These are phyloP conservation scores for Artemisia tridentata DNA, from an alignment of 129 eudicot genomes.

Conservation along the genomic window DNA sequence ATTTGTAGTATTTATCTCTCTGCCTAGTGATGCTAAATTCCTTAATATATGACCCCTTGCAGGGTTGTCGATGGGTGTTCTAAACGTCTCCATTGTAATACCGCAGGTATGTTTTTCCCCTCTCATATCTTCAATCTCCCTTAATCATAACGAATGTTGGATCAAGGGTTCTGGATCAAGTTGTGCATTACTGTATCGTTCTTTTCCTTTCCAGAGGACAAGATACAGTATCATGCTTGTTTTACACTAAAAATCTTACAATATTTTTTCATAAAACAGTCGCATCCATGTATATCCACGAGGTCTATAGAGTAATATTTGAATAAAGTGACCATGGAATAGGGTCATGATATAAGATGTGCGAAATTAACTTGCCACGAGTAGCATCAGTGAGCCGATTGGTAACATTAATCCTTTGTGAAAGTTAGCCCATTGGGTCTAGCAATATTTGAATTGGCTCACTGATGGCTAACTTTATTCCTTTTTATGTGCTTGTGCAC, in stretches of 20 bases:
- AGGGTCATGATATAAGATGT: not conserved
- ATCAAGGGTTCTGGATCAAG: not conserved
- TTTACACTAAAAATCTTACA: conserved; percentile 2
- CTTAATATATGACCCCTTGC: conserved; percentile 29
- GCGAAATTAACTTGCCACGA: not conserved
- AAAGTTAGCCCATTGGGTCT: not conserved
- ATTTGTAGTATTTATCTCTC: not conserved
- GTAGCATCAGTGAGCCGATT: not conserved
- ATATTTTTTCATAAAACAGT: not conserved
- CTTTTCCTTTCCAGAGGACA: too few relatives aligned
- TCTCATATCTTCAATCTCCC: not conserved
- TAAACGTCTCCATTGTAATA: conserved; percentile 83
- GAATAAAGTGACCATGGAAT: not conserved
- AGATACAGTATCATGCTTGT: too few relatives aligned
- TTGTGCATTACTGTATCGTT: too few relatives aligned
- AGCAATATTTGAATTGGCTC: not conserved
- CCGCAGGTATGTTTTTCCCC: conserved; percentile 64
- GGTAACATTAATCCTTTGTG: not conserved
- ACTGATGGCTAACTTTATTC: not conserved
- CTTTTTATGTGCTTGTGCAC: not conserved
- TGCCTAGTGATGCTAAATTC: not conserved
- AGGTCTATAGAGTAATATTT: not conserved
- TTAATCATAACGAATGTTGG: too few relatives aligned
- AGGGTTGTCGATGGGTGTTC: conserved; percentile 99
- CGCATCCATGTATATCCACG: not conserved